phyloP scores from a whole-genome alignment of 768 basidiomycete genomes.

The Grammothele lineata region DNA sequence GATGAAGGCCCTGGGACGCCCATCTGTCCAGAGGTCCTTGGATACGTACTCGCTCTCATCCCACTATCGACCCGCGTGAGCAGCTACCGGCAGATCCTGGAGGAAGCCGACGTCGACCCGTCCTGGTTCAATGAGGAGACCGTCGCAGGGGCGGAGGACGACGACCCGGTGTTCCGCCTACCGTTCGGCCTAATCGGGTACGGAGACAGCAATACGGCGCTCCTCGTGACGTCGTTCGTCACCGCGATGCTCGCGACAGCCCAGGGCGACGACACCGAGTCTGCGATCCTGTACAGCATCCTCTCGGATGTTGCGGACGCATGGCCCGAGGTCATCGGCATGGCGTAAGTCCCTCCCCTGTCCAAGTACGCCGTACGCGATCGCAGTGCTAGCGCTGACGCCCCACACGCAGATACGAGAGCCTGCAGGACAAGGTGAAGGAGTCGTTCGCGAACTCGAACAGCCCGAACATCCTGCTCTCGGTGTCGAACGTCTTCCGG shows the following conservation, averaged over 20 bases:
- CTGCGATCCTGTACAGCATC: constrained; percentile 72
- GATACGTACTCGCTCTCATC: constrained; percentile 77
- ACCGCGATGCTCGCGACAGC: constrained; percentile 71
- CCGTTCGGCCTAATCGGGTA: constrained; percentile 58
- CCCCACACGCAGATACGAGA: constrained; percentile 59
- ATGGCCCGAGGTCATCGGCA: constrained; percentile 68
- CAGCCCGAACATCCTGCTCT: constrained; percentile 64
- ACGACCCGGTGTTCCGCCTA: constrained; percentile 44
- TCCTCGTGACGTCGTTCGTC: constrained; percentile 72
- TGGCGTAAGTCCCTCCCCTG: constrained; percentile 60
- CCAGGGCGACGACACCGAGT: constrained; percentile 78
- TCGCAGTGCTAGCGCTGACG: constrained; percentile 4
- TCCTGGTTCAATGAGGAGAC: constrained; percentile 42
- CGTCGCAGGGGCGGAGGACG: constrained; percentile 32
- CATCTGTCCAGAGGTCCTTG: constrained; percentile 58
- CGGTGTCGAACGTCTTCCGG: constrained; percentile 74
- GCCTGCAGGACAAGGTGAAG: constrained; percentile 69
- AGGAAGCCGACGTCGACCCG: constrained; percentile 55
- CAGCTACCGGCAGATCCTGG: constrained; percentile 56
- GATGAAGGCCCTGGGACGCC: constrained; percentile 38
- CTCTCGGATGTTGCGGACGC: constrained; percentile 64
- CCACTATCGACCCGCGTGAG: constrained; percentile 58
- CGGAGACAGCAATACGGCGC: constrained; percentile 55
- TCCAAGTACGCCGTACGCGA: not conserved
- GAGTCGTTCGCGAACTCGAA: constrained; percentile 68